Base-by-base conservation (phyloP, 176 grass and related monocot genomes). In the Cenchrus americanus region DNA sequence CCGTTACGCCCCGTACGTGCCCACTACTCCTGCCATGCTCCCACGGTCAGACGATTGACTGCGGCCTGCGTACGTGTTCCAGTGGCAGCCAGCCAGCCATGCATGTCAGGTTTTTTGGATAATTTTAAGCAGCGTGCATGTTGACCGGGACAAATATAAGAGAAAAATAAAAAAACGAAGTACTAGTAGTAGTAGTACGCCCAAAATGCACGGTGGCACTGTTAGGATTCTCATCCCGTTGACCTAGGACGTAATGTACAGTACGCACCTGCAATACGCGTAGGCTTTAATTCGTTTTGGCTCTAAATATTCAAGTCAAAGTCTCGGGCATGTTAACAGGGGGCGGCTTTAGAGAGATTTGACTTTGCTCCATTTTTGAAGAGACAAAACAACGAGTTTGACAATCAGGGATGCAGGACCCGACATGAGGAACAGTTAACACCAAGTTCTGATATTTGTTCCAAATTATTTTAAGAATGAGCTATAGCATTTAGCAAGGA, bases 281-380 rank as follows among this genome's bases (percentile, higher is more conserved):
- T 66, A 23, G 60, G 23, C 5, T 15, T 46, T 66, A 81, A 66
- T 57, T 23, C 22, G n/a, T 64, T 47, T 23, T 8, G 34, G 40
- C 14, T 41, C 26, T 68, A 41, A 42, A 60, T 61, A 82, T 15
- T 11, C 1, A 60, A 48, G 79, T 87, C 79, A 76, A 82, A 43
- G 52, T 69, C 79, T 87, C 41, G 51, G 62, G 78, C 51, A 18
- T 41, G 61, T 10, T 27, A 21, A 17, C 24, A 8, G 27, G 1
- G 62, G 68, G 43, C 12, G 68, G 60, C 68, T 50, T 21, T 17
- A 7, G 59, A 65, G 59, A 65, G 42, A 15, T 64, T 82, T 67
- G 77, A 86, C 77, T 86, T 65, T 7, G 0, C 32, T 24, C 53
- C 53, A 5, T 30, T 24, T 44, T 1, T 19, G 42, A 0, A 5